phyloP scores from a whole-genome alignment of 169 alveolate species.

The Cryptosporidium muris region DNA sequence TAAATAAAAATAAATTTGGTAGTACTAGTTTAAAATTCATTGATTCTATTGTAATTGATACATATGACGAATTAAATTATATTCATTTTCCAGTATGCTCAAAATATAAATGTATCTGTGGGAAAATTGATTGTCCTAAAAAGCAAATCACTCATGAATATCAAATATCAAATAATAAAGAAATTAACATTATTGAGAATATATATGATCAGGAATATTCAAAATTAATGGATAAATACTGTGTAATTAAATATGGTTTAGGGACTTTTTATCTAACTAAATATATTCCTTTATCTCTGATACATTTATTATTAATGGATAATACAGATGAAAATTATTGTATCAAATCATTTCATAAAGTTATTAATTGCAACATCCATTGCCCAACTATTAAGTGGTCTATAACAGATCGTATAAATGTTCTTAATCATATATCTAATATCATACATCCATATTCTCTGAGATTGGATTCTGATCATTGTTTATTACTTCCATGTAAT shows the following conservation, averaged over 20 bases:
- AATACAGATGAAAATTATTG: constrained; percentile 1
- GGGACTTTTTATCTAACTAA: constrained; percentile 49
- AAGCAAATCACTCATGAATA: background rate
- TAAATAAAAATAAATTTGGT: background rate
- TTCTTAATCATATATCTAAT: constrained; percentile 15
- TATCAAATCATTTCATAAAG: constrained; percentile 11
- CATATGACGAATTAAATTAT: too few relatives aligned
- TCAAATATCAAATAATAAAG: constrained; percentile 5
- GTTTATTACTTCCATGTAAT: background rate
- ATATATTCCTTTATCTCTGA: constrained; percentile 35
- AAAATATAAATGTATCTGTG: constrained; percentile 49
- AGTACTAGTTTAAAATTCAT: background rate
- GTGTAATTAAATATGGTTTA: constrained; percentile 23
- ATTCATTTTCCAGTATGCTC: too few relatives aligned
- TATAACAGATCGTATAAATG: constrained; percentile 1
- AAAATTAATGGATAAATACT: constrained; percentile 26
- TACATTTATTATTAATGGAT: constrained; percentile 2
- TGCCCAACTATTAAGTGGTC: constrained; percentile 27
- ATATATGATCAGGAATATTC: background rate
- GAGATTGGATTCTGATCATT: constrained; percentile 1
- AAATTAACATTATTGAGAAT: too few relatives aligned
- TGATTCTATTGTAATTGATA: background rate
- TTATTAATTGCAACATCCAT: background rate
- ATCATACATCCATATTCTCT: constrained; percentile 2
- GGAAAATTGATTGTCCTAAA: constrained; percentile 24